phyloP scores from a whole-genome alignment of 2,329 filamentous ascomycete species.

The Claviceps sp. region DNA sequence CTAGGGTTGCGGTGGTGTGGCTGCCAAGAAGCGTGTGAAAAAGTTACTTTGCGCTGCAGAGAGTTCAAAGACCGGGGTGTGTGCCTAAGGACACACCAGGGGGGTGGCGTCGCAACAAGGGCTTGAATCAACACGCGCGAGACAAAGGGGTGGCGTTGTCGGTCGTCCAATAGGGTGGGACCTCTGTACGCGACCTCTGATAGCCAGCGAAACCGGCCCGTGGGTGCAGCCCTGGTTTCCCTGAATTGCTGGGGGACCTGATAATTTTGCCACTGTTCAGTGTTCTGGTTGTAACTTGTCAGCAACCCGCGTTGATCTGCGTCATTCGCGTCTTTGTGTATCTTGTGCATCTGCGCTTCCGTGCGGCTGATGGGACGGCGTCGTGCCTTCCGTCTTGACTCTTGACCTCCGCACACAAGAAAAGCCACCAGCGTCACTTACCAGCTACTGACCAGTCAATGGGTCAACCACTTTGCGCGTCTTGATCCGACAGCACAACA shows the following conservation, averaged over 20 bases:
- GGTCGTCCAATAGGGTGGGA: slow-evolving; percentile 1
- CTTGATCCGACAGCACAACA: too few species aligned
- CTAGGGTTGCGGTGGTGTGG: background rate
- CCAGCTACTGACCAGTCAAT: too few species aligned
- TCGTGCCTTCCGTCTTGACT: too few species aligned
- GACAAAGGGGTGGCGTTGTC: background rate
- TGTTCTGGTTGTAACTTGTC: background rate
- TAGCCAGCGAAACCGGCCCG: slow-evolving; percentile 12
- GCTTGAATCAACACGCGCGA: too few species aligned
- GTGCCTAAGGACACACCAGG: background rate
- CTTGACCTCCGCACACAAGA: too few species aligned
- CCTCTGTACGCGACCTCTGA: background rate
- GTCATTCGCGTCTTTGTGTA: background rate
- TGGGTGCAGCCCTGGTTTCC: slow-evolving; percentile 4
- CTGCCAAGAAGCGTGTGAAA: background rate
- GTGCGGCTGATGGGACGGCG: too few species aligned
- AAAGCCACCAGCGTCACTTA: too few species aligned
- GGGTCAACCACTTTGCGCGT: too few species aligned
- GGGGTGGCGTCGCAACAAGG: background rate
- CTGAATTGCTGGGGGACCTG: background rate
- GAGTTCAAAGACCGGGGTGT: background rate
- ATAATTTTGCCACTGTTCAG: background rate
- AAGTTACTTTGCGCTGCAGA: background rate
- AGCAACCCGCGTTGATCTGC: background rate
- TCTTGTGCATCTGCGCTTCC: background rate